Conservation (phyloP, 176 grass and related monocot species). For the maize (Zea mays) region DNA sequence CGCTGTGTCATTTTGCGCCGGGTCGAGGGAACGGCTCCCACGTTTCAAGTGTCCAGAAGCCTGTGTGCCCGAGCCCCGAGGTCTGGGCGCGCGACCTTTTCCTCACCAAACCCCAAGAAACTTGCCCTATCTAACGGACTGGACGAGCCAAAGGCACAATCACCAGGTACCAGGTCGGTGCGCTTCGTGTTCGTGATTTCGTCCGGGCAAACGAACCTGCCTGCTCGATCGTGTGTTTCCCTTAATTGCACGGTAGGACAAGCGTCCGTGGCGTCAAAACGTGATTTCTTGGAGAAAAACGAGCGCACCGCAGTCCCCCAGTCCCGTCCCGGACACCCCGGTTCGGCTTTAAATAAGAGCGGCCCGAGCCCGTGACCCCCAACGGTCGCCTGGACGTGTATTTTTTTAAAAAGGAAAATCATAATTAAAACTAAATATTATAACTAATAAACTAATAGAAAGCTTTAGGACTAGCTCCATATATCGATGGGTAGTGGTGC, state of each 20-base stretch:
- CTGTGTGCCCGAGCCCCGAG: neutral
- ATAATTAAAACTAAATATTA: too few species aligned
- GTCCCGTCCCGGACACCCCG: too few species aligned
- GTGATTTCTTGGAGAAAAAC: neutral
- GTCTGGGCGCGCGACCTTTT: neutral
- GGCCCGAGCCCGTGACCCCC: too few species aligned
- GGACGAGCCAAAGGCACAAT: too few species aligned
- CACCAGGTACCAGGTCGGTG: too few species aligned
- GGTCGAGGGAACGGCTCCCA: slow-evolving; percentile 8
- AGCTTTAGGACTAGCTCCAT: too few species aligned
- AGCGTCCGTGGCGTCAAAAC: neutral
- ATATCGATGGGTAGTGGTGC: too few species aligned
- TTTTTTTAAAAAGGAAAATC: too few species aligned
- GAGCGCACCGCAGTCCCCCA: too few species aligned
- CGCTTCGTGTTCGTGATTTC: slow-evolving; percentile 15
- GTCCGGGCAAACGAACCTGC: slow-evolving; percentile 8
- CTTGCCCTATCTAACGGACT: neutral
- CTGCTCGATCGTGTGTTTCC: neutral
- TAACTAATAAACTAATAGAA: too few species aligned
- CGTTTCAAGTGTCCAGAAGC: slow-evolving; percentile 27
- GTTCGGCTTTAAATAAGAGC: too few species aligned
- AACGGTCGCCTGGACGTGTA: too few species aligned
- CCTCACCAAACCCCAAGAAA: slow-evolving; percentile 38
- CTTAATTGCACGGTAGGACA: neutral
- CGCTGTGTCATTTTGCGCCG: neutral